phyloP scores from a whole-genome alignment of 2,329 filamentous ascomycete species.

The Talaromyces sp. region DNA sequence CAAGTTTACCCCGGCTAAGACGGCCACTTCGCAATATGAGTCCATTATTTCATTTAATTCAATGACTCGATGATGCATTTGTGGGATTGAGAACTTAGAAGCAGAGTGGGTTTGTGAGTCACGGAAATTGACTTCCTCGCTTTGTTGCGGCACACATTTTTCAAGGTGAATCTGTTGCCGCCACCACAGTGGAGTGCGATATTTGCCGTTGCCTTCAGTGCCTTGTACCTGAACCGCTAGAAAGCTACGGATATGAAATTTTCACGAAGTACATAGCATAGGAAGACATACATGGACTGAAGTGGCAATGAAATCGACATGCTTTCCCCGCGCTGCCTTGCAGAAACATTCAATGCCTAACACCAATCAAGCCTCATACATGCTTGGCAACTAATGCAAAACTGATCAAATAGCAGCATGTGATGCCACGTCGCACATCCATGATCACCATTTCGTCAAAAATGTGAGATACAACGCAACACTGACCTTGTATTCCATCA shows the following conservation, averaged over 20 bases:
- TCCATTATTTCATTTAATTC: not conserved
- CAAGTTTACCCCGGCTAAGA: slow-evolving; percentile 3
- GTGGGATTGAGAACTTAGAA: not conserved
- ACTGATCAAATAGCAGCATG: not conserved
- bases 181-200: not conserved
- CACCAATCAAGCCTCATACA: not conserved
- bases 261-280: not conserved
- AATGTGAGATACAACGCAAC: not conserved
- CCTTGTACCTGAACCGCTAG: not conserved
- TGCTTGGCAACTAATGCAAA: not conserved
- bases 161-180: not conserved
- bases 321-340: too few species aligned
- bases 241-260: not conserved
- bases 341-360: not conserved
- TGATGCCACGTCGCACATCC: not conserved
- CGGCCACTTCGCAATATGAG: not conserved
- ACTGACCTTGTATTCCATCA: not conserved
- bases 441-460: not conserved
- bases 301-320: not conserved
- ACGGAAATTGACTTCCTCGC: not conserved
- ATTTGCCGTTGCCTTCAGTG: not conserved
- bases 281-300: too few species aligned
- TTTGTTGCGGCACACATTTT: not conserved
- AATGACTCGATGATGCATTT: not conserved
- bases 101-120: not conserved